phyloP scores from a whole-genome alignment of 768 basidiomycete species.

The Amyloporia xantha region DNA sequence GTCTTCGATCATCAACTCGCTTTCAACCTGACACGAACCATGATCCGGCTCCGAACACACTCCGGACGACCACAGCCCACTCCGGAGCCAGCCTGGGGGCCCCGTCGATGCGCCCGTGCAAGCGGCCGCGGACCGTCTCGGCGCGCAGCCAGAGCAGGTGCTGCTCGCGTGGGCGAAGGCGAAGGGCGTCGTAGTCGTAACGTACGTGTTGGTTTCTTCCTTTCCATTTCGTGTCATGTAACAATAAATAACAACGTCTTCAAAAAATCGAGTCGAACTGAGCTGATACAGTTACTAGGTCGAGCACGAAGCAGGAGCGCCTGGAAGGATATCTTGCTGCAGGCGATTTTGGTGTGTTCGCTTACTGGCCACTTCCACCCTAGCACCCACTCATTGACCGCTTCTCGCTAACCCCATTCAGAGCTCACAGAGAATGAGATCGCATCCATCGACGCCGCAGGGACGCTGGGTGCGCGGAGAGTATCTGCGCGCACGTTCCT shows the following conservation, averaged over 20 bases:
- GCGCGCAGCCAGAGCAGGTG: constrained; percentile 56
- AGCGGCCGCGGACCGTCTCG: constrained; percentile 43
- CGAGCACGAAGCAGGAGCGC: constrained; percentile 59
- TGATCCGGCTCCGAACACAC: too few relatives aligned
- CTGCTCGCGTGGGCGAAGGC: constrained; percentile 67
- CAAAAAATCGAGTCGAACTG: too few relatives aligned
- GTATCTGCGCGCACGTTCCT: constrained; percentile 17
- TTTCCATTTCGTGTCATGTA: too few relatives aligned
- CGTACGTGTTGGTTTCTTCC: constrained; percentile 31
- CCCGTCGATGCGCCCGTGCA: constrained; percentile 56
- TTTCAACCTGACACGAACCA: too few relatives aligned
- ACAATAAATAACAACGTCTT: too few relatives aligned
- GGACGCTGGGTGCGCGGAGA: constrained; percentile 32
- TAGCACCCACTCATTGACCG: not conserved
- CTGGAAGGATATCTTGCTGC: constrained; percentile 63
- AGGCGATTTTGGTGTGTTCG: constrained; percentile 47
- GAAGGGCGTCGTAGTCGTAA: constrained; percentile 61
- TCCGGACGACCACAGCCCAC: too few relatives aligned
- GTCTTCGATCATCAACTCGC: too few relatives aligned
- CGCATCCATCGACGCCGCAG: constrained; percentile 48
- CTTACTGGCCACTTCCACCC: too few relatives aligned
- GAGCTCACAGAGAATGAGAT: constrained; percentile 49
- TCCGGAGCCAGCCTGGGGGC: constrained; percentile 53
- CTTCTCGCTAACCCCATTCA: constrained; percentile 21
- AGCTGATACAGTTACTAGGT: constrained; percentile 31